phyloP scores from a whole-genome alignment of 768 basidiomycete genomes.

The Tubosaeta sp. region DNA sequence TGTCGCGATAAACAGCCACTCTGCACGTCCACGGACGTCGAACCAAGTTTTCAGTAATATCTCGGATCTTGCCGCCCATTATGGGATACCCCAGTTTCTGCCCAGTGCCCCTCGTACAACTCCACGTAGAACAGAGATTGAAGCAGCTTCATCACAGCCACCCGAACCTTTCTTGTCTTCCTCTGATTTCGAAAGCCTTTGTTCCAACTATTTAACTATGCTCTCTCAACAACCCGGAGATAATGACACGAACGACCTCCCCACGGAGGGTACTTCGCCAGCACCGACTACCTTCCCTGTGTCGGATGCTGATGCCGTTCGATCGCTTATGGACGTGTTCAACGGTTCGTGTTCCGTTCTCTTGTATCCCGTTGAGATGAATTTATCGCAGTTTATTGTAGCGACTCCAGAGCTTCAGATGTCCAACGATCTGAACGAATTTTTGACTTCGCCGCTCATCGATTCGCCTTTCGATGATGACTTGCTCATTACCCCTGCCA shows the following conservation, averaged over 20 bases:
- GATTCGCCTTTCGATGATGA: constrained; percentile 46
- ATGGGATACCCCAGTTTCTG: constrained; percentile 73
- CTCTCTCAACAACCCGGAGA: constrained; percentile 47
- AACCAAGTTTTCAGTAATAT: constrained; percentile 58
- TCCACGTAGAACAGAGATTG: constrained; percentile 38
- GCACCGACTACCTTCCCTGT: constrained; percentile 18
- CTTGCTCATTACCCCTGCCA: constrained; percentile 40
- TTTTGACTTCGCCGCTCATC: constrained; percentile 43
- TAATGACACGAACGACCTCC: constrained; percentile 33
- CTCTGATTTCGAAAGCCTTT: constrained; percentile 43
- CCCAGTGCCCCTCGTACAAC: constrained; percentile 65
- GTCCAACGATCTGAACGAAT: constrained; percentile 38
- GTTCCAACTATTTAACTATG: constrained; percentile 68
- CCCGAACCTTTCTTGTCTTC: constrained; percentile 22
- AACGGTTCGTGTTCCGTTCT: constrained; percentile 27
- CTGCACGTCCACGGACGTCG: constrained; percentile 65
- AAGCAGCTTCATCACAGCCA: constrained; percentile 27
- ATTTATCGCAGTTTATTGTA: not conserved
- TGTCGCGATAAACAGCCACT: constrained; percentile 53
- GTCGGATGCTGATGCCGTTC: constrained; percentile 31
- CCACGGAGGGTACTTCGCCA: constrained; percentile 23
- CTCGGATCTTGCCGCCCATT: constrained; percentile 67
- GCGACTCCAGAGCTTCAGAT: constrained; percentile 39
- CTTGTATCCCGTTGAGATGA: accelerated
- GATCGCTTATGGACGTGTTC: constrained; percentile 37